Base-by-base conservation (phyloP, 2,329 filamentous ascomycete species). In the Beauveria rudraprayagi region DNA sequence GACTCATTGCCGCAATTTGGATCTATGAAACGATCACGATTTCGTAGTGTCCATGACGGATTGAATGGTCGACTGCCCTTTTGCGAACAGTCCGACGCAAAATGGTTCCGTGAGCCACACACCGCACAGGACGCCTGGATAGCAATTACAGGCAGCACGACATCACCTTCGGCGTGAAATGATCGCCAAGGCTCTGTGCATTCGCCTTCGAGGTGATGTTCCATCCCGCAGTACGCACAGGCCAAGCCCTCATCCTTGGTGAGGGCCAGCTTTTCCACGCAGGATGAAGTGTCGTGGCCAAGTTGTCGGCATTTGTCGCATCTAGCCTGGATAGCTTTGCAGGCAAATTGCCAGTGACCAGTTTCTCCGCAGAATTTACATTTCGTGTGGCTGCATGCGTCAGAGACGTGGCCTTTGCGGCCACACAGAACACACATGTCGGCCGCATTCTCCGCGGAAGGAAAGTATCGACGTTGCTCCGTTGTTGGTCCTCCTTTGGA, bases 131-230 rank as follows among this genome's bases (percentile, higher is more conserved):
- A 80, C 1, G 77, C 71, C 0, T 77, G 76, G 22, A 88, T 76
- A 34, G 71, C 70, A 54, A 72, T 72, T 44, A 86, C 82, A 63
- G 77, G 83, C 61, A 74, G 76, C 54, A 78, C 72, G 16, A 71
- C 71, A 17, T 72, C 68, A 10, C 72, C 66, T 16, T 73, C 70
- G 2, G 76, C 77, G 14, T 73, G 70, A 68, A 81, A 87, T 19
- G 78, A 83, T 61, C 80, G 77, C 85, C 85, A 90, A 26, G 87
- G 73, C 53, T 78, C 75, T 58, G 81, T 78, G 69, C 88, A 91
- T 2, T 80, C 72, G 14, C 75, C 69, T 68, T 90, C 88, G 9
- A 79, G 66, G 66, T 91, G 88, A 9, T 79, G 75, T 3, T 67
- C 65, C 7, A 78, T 78, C 44, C 74, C 74, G 70, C 88, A 91